phyloP scores from a whole-genome alignment of 2,329 filamentous ascomycete species.

The Aspergillus versicolor region DNA sequence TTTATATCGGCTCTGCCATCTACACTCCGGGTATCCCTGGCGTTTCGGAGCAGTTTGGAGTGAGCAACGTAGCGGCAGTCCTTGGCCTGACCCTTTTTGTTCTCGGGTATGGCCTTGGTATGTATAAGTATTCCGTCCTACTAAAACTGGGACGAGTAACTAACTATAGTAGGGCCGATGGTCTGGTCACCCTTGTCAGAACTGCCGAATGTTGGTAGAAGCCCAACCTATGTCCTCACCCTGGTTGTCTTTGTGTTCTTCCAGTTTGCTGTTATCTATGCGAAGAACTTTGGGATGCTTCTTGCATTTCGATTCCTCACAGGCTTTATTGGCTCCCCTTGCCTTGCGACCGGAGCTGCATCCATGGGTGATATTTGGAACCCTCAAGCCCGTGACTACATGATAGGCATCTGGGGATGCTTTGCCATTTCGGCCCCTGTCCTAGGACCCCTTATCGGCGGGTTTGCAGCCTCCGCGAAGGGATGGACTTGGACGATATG shows the following conservation, averaged over 20 bases:
- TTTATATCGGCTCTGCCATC: neutral
- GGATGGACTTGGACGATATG: constrained; percentile 24
- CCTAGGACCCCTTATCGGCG: constrained; percentile 61
- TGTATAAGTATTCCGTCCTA: constrained; percentile 43
- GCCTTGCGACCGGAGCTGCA: constrained; percentile 48
- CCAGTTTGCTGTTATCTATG: neutral
- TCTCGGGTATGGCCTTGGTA: constrained; percentile 27
- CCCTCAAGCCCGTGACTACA: constrained; percentile 35
- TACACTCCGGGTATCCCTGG: neutral
- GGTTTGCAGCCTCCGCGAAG: constrained; percentile 55
- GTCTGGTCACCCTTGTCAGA: neutral
- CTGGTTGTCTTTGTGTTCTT: neutral
- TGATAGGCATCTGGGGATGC: constrained; percentile 16
- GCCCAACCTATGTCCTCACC: neutral
- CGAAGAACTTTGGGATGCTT: constrained; percentile 27
- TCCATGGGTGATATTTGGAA: constrained; percentile 46
- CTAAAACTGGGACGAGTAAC: constrained; percentile 33
- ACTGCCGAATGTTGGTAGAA: neutral
- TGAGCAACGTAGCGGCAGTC: neutral
- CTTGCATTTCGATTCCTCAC: constrained; percentile 54
- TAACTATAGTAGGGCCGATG: constrained; percentile 14
- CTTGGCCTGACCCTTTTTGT: neutral
- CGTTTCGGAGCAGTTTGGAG: neutral
- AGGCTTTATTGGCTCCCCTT: constrained; percentile 43
- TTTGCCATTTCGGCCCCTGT: constrained; percentile 48